phyloP scores from a whole-genome alignment of 1,284 basidiomycete species.

The Albatrellus sp. region DNA sequence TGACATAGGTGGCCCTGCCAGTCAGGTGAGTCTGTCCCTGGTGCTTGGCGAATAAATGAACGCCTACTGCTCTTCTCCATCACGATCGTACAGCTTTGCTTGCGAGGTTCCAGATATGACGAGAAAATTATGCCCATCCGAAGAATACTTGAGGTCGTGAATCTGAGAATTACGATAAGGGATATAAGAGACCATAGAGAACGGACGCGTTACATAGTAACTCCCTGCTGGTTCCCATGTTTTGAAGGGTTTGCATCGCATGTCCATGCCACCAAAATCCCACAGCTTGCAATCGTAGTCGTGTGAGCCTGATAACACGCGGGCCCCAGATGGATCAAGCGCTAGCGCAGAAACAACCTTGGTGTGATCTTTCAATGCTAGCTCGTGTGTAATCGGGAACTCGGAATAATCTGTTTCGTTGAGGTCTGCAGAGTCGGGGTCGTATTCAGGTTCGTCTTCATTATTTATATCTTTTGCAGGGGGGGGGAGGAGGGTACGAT shows the following conservation, averaged over 20 bases:
- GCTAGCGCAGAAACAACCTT: conserved; percentile 91
- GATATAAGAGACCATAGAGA: conserved; percentile 5
- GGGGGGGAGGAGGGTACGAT: not conserved
- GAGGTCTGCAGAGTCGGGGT: conserved; percentile 35
- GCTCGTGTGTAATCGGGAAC: conserved; percentile 82
- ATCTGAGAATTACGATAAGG: conserved; percentile 36
- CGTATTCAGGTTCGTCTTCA: conserved; percentile 50
- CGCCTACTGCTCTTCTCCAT: conserved; percentile 82
- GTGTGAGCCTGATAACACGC: conserved; percentile 84
- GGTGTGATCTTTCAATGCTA: conserved; percentile 83
- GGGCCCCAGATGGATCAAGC: conserved; percentile 87
- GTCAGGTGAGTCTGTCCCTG: conserved; percentile 33
- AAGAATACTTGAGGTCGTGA: conserved; percentile 80
- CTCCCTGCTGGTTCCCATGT: conserved; percentile 89
- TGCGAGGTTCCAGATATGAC: conserved; percentile 83
- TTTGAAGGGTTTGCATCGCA: conserved; percentile 84
- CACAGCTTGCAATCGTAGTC: conserved; percentile 97
- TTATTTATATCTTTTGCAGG: not conserved
- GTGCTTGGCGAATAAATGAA: conserved; percentile 10
- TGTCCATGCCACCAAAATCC: conserved; percentile 99
- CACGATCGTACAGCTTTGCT: conserved; percentile 79
- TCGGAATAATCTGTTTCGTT: conserved; percentile 24
- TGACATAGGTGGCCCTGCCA: conserved; percentile 72
- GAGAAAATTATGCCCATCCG: conserved; percentile 76
- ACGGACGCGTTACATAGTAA: conserved; percentile 63